Evolutionary conservation across 768 basidiomycete species (phyloP), one percentile per base, ranked within the genome.

Genomic region (Galerina marginata): DNA sequence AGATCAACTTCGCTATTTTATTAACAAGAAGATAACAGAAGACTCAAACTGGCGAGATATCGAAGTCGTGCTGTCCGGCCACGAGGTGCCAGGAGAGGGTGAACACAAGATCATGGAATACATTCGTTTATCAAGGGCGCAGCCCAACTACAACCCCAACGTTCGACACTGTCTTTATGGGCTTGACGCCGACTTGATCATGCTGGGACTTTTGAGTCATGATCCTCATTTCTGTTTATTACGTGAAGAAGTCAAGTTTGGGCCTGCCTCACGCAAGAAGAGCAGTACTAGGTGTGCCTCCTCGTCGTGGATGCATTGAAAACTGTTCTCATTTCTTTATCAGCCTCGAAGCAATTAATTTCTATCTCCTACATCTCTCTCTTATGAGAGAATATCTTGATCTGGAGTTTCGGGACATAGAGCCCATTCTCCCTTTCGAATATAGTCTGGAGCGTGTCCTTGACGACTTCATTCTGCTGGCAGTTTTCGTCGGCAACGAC

Each of bases 21-120:
- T 99, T 64, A 95, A 95, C 76, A 99, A 99, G 85, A 96, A 99
- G 83, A 96, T 99, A 36, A 86, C 89, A 0, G 97, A 99, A 72
- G 97, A 99, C 75, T 86, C 97, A 2, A 90, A 95, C 72, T 99
- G 97, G 97, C 81, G 93, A 60, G 85, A 90, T 56, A 87, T 99
- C 43, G 83, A 95, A 69, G 95, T 99, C 20, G 92, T 99, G 40
- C 81, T 99, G 39, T 96, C 94, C 29, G 97, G 97, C 10, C 95
- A 99, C 74, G 96, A 99, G 68, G 96, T 98, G 3, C 97, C 97
- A 0, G 97, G 97, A 65, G 97, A 99, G 76, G 97, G 97, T 60
- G 97, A 99, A 72, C 97, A 99, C 85, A 99, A 99, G 82, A 96
- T 99, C 66, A 98, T 99, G 92, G 97, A 98, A 73, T 99, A 96